A percentile compares a stretch with the other conserved stretches of the same genome.
These are phyloP conservation scores for Geopyxis carbonaria DNA, from an alignment of 495 filamentous ascomycete genomes.

Conservation along the genomic window DNA sequence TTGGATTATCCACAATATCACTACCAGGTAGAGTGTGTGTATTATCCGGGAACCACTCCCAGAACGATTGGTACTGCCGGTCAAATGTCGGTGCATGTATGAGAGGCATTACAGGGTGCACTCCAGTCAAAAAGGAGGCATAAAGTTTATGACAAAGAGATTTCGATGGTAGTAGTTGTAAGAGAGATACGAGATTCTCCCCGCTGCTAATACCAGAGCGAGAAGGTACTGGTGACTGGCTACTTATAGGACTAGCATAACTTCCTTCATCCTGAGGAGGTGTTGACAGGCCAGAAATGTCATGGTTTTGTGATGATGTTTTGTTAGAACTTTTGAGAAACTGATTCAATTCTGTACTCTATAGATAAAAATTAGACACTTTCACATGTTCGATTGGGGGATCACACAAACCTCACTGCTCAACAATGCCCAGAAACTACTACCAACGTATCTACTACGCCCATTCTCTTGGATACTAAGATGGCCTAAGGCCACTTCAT, in stretches of 20 bases:
- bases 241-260: too few species aligned
- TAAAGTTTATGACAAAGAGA: slow-evolving; percentile 10
- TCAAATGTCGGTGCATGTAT: slow-evolving; percentile 19
- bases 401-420: slow-evolving; percentile 52
- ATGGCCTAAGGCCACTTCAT: slow-evolving; percentile 58
- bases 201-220: too few species aligned
- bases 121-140: slow-evolving; percentile 17
- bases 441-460: slow-evolving; percentile 70
- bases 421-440: slow-evolving; percentile 74
- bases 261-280: too few species aligned
- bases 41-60: slow-evolving; percentile 17
- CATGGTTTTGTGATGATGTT: neutral
- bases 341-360: slow-evolving; percentile 21
- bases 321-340: slow-evolving; percentile 14
- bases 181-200: slow-evolving; percentile 8
- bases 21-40: slow-evolving; percentile 1
- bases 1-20: slow-evolving; percentile 14
- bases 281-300: neutral
- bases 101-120: slow-evolving; percentile 21
- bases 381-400: neutral
- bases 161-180: slow-evolving; percentile 10
- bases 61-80: slow-evolving; percentile 14
- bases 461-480: slow-evolving; percentile 67
- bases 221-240: too few species aligned
- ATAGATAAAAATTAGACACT: slow-evolving; percentile 8